Conservation (phyloP, 1,284 basidiomycete genomes). For the Trametes versicolor region DNA sequence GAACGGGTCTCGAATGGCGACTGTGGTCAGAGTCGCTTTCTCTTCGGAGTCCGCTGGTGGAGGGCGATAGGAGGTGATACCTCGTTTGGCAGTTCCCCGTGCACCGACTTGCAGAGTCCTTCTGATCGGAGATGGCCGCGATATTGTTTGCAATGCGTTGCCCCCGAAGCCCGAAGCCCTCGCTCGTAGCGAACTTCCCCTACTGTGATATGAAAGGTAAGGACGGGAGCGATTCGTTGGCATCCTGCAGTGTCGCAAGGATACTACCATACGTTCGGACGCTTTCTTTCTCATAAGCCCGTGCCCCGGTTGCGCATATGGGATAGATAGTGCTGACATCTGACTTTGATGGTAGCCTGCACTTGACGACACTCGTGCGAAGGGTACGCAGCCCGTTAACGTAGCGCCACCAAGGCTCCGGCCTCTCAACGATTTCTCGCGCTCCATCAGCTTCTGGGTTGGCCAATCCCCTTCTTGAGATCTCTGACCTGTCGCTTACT, state of each 20-base stretch:
- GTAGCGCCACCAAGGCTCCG: neutral
- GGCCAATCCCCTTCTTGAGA: slow-evolving; percentile 7
- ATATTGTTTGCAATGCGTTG: neutral
- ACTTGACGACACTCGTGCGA: slow-evolving; percentile 2
- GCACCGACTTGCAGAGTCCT: neutral
- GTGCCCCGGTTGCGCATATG: neutral
- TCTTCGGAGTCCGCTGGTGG: neutral
- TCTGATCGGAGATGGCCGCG: slow-evolving; percentile 13
- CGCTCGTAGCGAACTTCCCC: neutral
- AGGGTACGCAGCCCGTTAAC: neutral
- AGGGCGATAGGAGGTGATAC: neutral
- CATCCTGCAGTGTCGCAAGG: neutral
- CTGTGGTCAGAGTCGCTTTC: slow-evolving; percentile 7
- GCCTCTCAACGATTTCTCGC: neutral
- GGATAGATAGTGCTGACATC: neutral
- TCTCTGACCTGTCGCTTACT: neutral
- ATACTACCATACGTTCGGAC: neutral
- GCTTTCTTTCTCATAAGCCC: neutral
- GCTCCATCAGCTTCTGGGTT: slow-evolving; percentile 13
- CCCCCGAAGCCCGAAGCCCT: neutral
- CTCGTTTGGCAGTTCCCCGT: neutral
- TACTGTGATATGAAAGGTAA: neutral
- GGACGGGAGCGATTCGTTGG: neutral
- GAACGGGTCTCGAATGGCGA: neutral
- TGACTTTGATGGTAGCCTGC: neutral